Conservation (phyloP, 2,329 filamentous ascomycete genomes). For the Moelleriella libera region DNA sequence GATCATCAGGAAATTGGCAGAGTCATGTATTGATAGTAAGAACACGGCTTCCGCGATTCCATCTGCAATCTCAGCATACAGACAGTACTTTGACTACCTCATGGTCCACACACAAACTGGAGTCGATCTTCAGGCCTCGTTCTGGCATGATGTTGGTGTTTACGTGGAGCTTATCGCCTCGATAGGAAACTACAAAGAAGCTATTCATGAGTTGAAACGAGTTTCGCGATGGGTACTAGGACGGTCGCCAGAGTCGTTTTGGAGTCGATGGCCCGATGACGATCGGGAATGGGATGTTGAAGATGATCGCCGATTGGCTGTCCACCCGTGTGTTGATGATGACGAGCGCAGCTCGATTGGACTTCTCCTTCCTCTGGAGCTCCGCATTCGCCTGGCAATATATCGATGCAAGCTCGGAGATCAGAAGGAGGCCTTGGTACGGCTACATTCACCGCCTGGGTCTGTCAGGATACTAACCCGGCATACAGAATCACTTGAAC, state of each 20-base stretch:
- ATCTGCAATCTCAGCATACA: conserved; percentile 33
- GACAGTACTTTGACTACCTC: conserved; percentile 29
- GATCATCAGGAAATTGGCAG: conserved; percentile 39
- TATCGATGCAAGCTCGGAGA: conserved; percentile 63
- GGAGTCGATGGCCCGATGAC: conserved; percentile 59
- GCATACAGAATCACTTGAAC: conserved; percentile 44
- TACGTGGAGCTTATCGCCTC: conserved; percentile 71
- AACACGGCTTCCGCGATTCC: conserved; percentile 23
- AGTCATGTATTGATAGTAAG: conserved; percentile 39
- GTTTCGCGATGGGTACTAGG: conserved; percentile 74
- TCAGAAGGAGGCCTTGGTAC: conserved; percentile 59
- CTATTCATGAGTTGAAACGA: conserved; percentile 54
- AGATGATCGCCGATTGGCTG: conserved; percentile 49
- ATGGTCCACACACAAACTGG: conserved; percentile 3
- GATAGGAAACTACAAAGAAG: conserved; percentile 46
- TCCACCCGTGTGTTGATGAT: conserved; percentile 43
- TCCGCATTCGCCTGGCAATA: conserved; percentile 71
- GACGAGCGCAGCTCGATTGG: conserved; percentile 52
- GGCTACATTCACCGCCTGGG: background rate
- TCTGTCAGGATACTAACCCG: background rate
- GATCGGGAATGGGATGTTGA: conserved; percentile 82
- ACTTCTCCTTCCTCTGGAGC: conserved; percentile 59
- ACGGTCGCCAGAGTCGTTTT: conserved; percentile 57
- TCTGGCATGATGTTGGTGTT: conserved; percentile 75
- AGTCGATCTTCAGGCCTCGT: conserved; percentile 5